phyloP scores from a whole-genome alignment of 768 basidiomycete species.

The Psilocybe cubensis region DNA sequence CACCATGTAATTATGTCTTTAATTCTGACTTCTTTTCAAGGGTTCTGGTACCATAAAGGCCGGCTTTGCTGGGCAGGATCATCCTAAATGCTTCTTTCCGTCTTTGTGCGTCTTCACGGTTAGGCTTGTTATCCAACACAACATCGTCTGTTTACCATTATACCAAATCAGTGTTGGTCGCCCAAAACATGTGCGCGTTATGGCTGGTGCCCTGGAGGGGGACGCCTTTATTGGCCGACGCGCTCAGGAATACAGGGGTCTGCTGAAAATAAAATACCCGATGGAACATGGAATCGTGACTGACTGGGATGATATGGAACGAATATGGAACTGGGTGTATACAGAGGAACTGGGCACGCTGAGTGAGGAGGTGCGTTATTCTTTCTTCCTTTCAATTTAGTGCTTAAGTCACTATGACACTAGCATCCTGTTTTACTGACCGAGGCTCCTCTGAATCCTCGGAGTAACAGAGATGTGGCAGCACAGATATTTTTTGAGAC shows the following conservation, averaged over 20 bases:
- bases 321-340: slow-evolving; percentile 99
- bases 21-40: slow-evolving; percentile 47
- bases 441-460: slow-evolving; percentile 96
- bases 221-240: slow-evolving; percentile 95
- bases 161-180: slow-evolving; percentile 77
- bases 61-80: slow-evolving; percentile 98
- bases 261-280: slow-evolving; percentile 98
- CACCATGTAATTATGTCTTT: slow-evolving; percentile 13
- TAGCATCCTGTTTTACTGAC: slow-evolving; percentile 98
- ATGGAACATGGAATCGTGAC: slow-evolving; percentile 99
- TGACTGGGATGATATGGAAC: slow-evolving; percentile 99
- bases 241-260: slow-evolving; percentile 94
- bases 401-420: slow-evolving; percentile 20
- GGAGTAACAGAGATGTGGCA: slow-evolving; percentile 93
- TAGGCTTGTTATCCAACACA: slow-evolving; percentile 30
- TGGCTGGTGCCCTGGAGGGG: slow-evolving; percentile 96
- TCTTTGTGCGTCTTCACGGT: slow-evolving; percentile 82
- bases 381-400: slow-evolving; percentile 15
- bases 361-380: slow-evolving; percentile 84
- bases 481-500: slow-evolving; percentile 99
- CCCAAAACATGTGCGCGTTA: slow-evolving; percentile 96
- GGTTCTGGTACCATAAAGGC: slow-evolving; percentile 99
- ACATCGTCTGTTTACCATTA: slow-evolving; percentile 26
- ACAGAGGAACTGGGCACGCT: slow-evolving; percentile 93
- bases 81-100: slow-evolving; percentile 99